These are phyloP conservation scores for Chaetomiaceae sp. DNA, from an alignment of 2,329 filamentous ascomycete genomes.

Conservation along the genomic window DNA sequence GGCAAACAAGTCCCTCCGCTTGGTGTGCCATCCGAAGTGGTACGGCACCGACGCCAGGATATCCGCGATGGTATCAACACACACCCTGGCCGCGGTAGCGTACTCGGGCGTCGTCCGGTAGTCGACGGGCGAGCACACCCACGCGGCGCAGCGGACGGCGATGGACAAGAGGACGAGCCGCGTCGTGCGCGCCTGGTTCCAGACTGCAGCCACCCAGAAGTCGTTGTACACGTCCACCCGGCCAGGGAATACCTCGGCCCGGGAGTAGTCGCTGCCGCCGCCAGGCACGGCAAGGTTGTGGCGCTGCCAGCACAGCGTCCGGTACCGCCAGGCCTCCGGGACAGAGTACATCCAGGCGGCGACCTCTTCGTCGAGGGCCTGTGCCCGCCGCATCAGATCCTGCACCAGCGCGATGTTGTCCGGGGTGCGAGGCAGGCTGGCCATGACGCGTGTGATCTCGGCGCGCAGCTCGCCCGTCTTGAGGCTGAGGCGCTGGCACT, in stretches of 20 bases:
- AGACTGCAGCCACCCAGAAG: conserved; percentile 54
- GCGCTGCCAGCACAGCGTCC: conserved; percentile 55
- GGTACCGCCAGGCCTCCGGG: conserved; percentile 47
- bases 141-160: conserved; percentile 56
- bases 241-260: conserved; percentile 56
- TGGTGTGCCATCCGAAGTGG: conserved; percentile 55
- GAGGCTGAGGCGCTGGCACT: conserved; percentile 50
- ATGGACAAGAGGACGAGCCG: conserved; percentile 52
- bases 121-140: conserved; percentile 56
- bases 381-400: conserved; percentile 48
- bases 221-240: conserved; percentile 57
- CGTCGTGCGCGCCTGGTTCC: conserved; percentile 52
- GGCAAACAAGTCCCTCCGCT: conserved; percentile 39
- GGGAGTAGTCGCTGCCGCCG: conserved; percentile 48
- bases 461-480: conserved; percentile 52
- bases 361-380: conserved; percentile 49
- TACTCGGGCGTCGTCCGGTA: conserved; percentile 61
- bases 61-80: conserved; percentile 51
- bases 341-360: conserved; percentile 48
- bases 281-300: conserved; percentile 39
- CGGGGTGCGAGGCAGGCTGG: conserved; percentile 41
- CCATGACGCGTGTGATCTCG: conserved; percentile 49
- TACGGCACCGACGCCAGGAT: conserved; percentile 60
- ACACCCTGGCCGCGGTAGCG: conserved; percentile 48
- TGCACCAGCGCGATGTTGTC: conserved; percentile 49